phyloP scores from a whole-genome alignment of 225 moss, liverwort and hornwort species.

The Lunularia cruciata region DNA sequence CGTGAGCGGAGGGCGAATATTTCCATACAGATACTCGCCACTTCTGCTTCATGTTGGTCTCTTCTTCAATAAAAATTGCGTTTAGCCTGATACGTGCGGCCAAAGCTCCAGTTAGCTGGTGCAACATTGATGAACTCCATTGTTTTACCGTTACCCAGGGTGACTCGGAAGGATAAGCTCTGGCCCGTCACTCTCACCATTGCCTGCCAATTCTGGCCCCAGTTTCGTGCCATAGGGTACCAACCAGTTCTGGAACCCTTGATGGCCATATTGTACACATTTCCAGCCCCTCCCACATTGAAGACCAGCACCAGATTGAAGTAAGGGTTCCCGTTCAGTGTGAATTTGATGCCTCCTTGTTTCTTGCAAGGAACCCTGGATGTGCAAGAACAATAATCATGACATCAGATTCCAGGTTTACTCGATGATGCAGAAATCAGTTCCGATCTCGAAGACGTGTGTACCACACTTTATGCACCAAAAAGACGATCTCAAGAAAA shows the following conservation, averaged over 20 bases:
- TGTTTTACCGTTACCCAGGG: slow-evolving; percentile 27
- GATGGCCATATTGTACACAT: slow-evolving; percentile 45
- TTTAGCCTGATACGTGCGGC: slow-evolving; percentile 15
- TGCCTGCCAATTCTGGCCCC: slow-evolving; percentile 41
- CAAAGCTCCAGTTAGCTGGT: slow-evolving; percentile 29
- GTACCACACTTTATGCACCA: no score
- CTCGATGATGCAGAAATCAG: no score
- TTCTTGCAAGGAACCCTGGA: slow-evolving; percentile 50
- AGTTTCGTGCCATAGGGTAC: slow-evolving; percentile 22
- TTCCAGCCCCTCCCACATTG: slow-evolving; percentile 68
- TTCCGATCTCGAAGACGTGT: no score
- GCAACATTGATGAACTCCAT: slow-evolving; percentile 29
- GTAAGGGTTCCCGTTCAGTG: slow-evolving; percentile 56
- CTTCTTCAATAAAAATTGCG: slow-evolving; percentile 26
- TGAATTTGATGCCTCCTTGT: slow-evolving; percentile 59
- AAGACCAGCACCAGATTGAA: slow-evolving; percentile 60
- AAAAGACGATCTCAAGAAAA: no score
- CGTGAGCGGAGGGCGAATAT: neutral
- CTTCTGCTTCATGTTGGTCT: neutral
- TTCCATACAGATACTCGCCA: neutral
- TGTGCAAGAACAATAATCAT: neutral
- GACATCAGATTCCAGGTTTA: no score
- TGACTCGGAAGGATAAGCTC: slow-evolving; percentile 36
- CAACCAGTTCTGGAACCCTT: slow-evolving; percentile 16
- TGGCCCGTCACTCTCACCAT: slow-evolving; percentile 28